These are phyloP conservation scores for Basidiobolus meristosporus DNA, from an alignment of 371 early-diverging fungal genomes.

Conservation along the genomic window DNA sequence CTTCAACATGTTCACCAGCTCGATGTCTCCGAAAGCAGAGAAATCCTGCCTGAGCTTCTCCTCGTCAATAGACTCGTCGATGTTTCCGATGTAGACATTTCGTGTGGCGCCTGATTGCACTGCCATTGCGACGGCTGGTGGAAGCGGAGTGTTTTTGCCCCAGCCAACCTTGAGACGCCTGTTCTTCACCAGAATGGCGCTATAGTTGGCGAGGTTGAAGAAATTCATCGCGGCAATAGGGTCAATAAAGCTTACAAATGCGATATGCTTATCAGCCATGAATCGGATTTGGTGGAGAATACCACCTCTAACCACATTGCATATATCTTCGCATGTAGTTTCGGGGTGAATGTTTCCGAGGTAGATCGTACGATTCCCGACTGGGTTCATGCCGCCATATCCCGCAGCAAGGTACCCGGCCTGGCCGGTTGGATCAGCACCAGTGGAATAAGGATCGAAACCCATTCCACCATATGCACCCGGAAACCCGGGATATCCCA, in stretches of 20 bases:
- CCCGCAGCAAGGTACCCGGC: conserved; percentile 5
- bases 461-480: conserved; percentile 1
- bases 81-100: conserved; percentile 58
- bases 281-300: conserved; percentile 50
- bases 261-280: conserved; percentile 54
- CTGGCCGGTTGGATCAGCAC: conserved; percentile 3
- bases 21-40: conserved; percentile 56
- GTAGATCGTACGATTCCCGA: conserved; percentile 57
- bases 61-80: conserved; percentile 34
- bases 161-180: conserved; percentile 57
- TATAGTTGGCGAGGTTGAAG: conserved; percentile 21
- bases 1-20: conserved; percentile 46
- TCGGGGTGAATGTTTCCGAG: conserved; percentile 56
- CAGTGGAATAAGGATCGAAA: conserved; percentile 6
- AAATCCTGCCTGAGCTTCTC: conserved; percentile 44
- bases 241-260: conserved; percentile 69
- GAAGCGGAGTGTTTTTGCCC: conserved; percentile 45
- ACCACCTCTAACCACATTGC: conserved; percentile 72
- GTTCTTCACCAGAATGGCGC: conserved; percentile 39
- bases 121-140: conserved; percentile 26
- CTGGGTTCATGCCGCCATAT: not conserved
- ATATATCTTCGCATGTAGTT: conserved; percentile 54
- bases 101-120: conserved; percentile 50
- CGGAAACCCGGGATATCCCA: not conserved
- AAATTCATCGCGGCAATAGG: conserved; percentile 37